Base-by-base conservation (phyloP, 257 asterid genomes). In the Capsicum chinense region DNA sequence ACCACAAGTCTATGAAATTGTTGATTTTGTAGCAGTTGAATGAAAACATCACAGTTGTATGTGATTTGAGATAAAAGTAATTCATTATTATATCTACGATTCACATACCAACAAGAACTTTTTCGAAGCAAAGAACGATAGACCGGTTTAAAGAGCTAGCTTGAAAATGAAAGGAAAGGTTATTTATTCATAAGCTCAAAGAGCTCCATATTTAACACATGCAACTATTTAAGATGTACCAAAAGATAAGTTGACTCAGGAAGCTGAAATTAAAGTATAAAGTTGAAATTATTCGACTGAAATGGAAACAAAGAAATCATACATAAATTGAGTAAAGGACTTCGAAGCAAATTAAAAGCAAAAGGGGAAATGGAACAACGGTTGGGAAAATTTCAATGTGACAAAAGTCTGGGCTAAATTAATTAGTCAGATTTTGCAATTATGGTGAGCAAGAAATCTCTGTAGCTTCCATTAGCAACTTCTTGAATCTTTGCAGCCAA, bases 371-470 rank as follows among this genome's bases (percentile, higher is more conserved):
- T 26, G n/a, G 26, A 67, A 33, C 7, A 44, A 26, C 4, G 44
- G 39, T 60, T 44, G 60, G 21, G 69, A 47, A 50, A 74, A 60
- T 59, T 63, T 56, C 19, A 44, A 21, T 66, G 21, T 56, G 50
- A n/a, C 19, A 56, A 60, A 60, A 73, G 62, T 15, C 6, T 73
- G 63, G 6, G 3, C 56, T 4, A 79, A 60, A 83, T 54, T 16
- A 69, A 81, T 83, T 48, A 42, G 37, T 67, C 80, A n/a, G 83
- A 39, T 48, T 86, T 92, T 86, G 93, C 91, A 66, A 90, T 69
- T 63, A 94, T 85, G 79, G 95, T 86, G 58, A 93, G 94, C 93
- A 94, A 88, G 90, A 94, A 92, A 87, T 94, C 97, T 83, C 89
- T 91, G 50, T 93, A 94, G 84, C 89, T 94, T 57, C 98, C 98